Percentiles rank a stretch among this genome's conserved stretches.
Evolutionary conservation across 2,329 filamentous ascomycete genomes (phyloP).

Genomic region (Colletotrichum plurivorum): DNA sequence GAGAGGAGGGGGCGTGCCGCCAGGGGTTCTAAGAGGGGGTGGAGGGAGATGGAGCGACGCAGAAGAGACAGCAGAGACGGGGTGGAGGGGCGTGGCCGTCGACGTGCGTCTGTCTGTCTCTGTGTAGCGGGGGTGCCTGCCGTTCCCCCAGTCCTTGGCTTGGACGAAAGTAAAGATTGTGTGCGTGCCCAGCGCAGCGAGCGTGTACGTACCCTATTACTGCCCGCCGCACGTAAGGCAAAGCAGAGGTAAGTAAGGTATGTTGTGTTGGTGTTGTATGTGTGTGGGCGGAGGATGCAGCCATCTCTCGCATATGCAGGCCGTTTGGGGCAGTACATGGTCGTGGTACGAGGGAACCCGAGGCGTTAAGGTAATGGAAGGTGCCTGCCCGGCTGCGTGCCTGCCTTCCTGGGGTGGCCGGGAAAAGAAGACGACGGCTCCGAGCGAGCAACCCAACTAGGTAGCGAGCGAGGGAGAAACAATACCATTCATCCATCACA

Average conservation of each 20-base stretch:
- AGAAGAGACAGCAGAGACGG: constrained; percentile 19
- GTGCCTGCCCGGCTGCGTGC: background rate
- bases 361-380: constrained; percentile 14
- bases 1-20: constrained; percentile 26
- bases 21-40: constrained; percentile 15
- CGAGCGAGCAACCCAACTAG: background rate
- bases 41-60: constrained; percentile 12
- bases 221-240: constrained; percentile 1
- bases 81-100: constrained; percentile 30
- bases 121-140: constrained; percentile 33
- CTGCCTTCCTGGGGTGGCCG: background rate
- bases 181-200: constrained; percentile 16
- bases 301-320: constrained; percentile 42
- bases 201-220: constrained; percentile 15
- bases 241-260: constrained; percentile 16
- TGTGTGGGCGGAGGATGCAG: constrained; percentile 34
- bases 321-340: constrained; percentile 26
- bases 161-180: constrained; percentile 38
- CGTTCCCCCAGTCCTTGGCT: constrained; percentile 38
- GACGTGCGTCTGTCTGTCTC: constrained; percentile 29
- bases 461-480: too few relatives aligned
- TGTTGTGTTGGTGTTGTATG: constrained; percentile 13
- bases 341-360: constrained; percentile 29
- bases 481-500: too few relatives aligned
- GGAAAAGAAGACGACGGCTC: background rate